phyloP scores from a whole-genome alignment of 768 basidiomycete genomes.

The Gyrodon lividus region DNA sequence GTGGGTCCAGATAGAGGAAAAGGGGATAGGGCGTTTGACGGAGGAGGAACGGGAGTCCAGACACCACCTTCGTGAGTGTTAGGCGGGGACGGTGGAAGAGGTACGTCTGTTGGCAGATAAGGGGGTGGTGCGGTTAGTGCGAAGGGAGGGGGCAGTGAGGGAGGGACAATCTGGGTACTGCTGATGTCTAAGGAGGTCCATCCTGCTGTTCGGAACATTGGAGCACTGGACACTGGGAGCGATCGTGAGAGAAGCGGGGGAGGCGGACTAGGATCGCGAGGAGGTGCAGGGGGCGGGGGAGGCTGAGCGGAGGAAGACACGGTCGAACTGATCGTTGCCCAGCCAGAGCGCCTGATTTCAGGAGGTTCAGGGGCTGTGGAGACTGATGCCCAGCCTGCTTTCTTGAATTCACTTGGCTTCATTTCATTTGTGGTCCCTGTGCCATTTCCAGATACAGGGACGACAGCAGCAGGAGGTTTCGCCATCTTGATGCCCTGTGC shows the following conservation, averaged over 20 bases:
- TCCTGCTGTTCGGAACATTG: slow-evolving; percentile 59
- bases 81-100: neutral
- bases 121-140: slow-evolving; percentile 10
- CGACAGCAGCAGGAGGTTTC: slow-evolving; percentile 27
- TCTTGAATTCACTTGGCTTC: slow-evolving; percentile 37
- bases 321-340: slow-evolving; percentile 14
- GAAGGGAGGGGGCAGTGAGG: slow-evolving; percentile 13
- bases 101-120: slow-evolving; percentile 10
- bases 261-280: slow-evolving; percentile 6
- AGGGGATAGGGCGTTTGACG: slow-evolving; percentile 5
- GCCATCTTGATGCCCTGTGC: slow-evolving; percentile 75
- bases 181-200: slow-evolving; percentile 66
- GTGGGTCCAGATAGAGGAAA: slow-evolving; percentile 5
- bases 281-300: slow-evolving; percentile 14
- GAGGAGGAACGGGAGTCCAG: slow-evolving; percentile 10
- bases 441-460: slow-evolving; percentile 22
- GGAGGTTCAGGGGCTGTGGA: slow-evolving; percentile 8
- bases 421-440: slow-evolving; percentile 12
- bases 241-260: slow-evolving; percentile 18
- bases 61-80: slow-evolving; percentile 12
- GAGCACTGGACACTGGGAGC: slow-evolving; percentile 28
- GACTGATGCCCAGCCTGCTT: slow-evolving; percentile 50
- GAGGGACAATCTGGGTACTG: slow-evolving; percentile 30
- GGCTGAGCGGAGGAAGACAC: slow-evolving; percentile 24
- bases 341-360: slow-evolving; percentile 15